Evolutionary conservation across 1,139 yeast genomes (phyloP), one percentile per base, ranked within the genome.

Genomic region (Candida glucosophila): DNA sequence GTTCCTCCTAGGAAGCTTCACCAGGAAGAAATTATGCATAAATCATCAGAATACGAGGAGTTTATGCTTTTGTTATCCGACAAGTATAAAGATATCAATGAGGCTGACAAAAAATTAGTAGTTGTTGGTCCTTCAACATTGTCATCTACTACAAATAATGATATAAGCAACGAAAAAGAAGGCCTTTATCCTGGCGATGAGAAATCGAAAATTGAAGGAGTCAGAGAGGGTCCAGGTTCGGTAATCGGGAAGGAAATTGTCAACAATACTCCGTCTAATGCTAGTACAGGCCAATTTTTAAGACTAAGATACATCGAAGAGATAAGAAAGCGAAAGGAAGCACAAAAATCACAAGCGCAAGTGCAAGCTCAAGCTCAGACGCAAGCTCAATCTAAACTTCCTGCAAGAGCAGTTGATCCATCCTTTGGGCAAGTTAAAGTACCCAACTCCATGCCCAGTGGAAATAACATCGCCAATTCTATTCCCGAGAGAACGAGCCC

Each of bases 1-100:
- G 64, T 54, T 29, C 58, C 64, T 16, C 52, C 59, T 2, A 58
- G 68, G 14, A 63, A 59, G 39, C 47, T 64, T 27, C 69, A 62
- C 34, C 67, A 58, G 35, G 71, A 64, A 30, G 67, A 60, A 40
- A 52, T 60, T 4, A 41, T 63, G 37, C 95, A 83, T 44, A 81
- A 81, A 41, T 78, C 82, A 18, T 76, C 88, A 3, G 93, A 86
- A 37, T 86, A 82, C 52, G 97, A 90, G 52, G 95, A 83, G 47
- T 64, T 86, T 45, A 88, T 90, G 97, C 53, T 63, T 30, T 50
- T 64, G 25, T 48, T 64, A 26, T 60, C 69, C 3, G 58, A 55
- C 39, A 63, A 59, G 33, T 55, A 57, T 39, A 59, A 52, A 33
- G 49, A 52, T 26, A 40, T 53, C 8, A 68, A 63, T 27, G 66